Base-by-base conservation (phyloP, 441 rosid species). In the Codiaeum variegatum region DNA sequence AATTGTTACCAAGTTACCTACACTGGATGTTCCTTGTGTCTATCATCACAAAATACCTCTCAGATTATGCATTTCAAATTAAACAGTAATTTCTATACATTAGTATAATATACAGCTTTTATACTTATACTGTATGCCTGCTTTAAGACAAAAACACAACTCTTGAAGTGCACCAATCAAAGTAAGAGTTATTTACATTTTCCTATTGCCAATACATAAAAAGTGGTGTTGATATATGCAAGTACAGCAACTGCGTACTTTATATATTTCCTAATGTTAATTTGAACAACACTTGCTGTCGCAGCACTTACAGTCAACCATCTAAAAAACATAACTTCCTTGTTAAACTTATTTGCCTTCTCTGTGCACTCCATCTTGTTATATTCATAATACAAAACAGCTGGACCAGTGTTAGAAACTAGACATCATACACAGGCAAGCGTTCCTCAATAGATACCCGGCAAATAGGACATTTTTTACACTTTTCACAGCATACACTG, bases 401-500 rank as follows among this genome's bases (percentile, higher is more conserved):
- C 69, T 36, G 67, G 31, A 26, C 40, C 72, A 44, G 81, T 40
- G 44, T 84, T 78, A 84, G 81, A 78, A 54, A 66, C 78, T 86
- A 94, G 75, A 91, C 99, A 82, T 92, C 98, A 69, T 90, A 94
- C 69, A 94, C 98, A 24, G 92, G 84, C 55, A 94, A 83, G 55
- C 93, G 85, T 82, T 94, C 91, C 80, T 94, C 90, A 1, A 92
- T 84, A 58, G 79, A 68, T 71, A 86, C 77, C 55, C 97, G 92
- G 83, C 99, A 94, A 60, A 92, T 86, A 5, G 99, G 99, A 76
- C 99, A 94, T 75, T 88, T 90, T 70, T 88, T 88, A 80, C 99
- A 94, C 85, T 88, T 94, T 66, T 86, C 93, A 15, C 87, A 91
- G 85, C 99, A 94, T 79, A 81, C 71, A 76, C 99, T 94, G 96